phyloP scores from a whole-genome alignment of 2,329 filamentous ascomycete genomes.

The Sporothrix luriei region DNA sequence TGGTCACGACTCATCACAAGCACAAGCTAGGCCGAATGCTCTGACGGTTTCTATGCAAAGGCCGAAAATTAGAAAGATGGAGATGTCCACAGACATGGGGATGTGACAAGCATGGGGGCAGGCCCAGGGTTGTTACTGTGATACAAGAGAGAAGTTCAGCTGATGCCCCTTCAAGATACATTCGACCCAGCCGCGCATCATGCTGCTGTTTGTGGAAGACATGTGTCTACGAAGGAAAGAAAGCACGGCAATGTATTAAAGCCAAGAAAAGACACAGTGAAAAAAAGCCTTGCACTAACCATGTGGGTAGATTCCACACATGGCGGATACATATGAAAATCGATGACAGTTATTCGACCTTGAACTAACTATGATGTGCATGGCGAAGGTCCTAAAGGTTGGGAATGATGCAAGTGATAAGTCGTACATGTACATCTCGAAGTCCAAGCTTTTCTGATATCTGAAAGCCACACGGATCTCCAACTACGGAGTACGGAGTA shows the following conservation, averaged over 20 bases:
- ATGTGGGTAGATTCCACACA: neutral
- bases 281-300: neutral
- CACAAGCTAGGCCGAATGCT: neutral
- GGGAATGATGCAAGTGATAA: neutral
- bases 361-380: neutral
- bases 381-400: neutral
- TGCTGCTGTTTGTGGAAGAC: slow-evolving; percentile 22
- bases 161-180: neutral
- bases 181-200: neutral
- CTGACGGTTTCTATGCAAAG: neutral
- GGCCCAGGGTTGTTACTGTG: neutral
- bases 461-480: neutral
- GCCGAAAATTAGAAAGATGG: neutral
- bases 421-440: neutral
- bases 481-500: no score
- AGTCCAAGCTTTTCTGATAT: slow-evolving; percentile 5
- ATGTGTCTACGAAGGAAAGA: neutral
- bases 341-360: neutral
- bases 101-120: neutral
- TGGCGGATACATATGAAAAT: neutral
- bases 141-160: slow-evolving; percentile 2
- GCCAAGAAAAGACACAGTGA: neutral
- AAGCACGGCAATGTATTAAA: neutral
- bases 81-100: neutral
- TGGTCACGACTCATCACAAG: slow-evolving; percentile 1